These are phyloP conservation scores for Plasmodium blacklocki DNA, from an alignment of 169 alveolate species.

Conservation along the genomic window DNA sequence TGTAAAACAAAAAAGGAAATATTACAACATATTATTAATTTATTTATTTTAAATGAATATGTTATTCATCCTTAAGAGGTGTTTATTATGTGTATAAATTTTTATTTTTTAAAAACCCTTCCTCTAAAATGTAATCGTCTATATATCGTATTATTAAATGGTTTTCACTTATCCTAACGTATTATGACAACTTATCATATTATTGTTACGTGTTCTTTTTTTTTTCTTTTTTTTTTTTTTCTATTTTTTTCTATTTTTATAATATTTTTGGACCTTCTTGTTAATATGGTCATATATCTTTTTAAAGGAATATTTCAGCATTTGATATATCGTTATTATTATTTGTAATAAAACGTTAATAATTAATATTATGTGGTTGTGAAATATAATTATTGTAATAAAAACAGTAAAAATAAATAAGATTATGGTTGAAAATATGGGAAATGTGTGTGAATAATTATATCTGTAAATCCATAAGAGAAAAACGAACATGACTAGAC, in stretches of 20 bases:
- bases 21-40: no score
- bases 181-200: no score
- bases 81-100: no score
- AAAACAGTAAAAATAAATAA: slow-evolving; percentile 30
- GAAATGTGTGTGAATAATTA: slow-evolving; percentile 31
- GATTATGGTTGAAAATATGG: slow-evolving; percentile 35
- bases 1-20: no score
- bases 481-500: slow-evolving; percentile 17
- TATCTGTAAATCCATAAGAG: slow-evolving; percentile 55
- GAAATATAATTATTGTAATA: slow-evolving; percentile 15
- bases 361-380: slow-evolving; percentile 21
- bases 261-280: slow-evolving; percentile 3
- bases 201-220: neutral
- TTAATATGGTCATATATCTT: slow-evolving; percentile 1
- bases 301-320: slow-evolving; percentile 9
- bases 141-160: no score
- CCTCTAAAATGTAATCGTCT: no score
- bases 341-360: slow-evolving; percentile 8
- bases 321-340: neutral
- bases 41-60: no score
- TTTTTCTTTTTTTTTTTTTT: neutral
- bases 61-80: no score
- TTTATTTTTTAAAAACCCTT: no score
- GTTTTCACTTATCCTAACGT: no score
- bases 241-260: neutral